These are phyloP conservation scores for Botrytis byssoidea DNA, from an alignment of 2,329 filamentous ascomycete species.

Conservation along the genomic window DNA sequence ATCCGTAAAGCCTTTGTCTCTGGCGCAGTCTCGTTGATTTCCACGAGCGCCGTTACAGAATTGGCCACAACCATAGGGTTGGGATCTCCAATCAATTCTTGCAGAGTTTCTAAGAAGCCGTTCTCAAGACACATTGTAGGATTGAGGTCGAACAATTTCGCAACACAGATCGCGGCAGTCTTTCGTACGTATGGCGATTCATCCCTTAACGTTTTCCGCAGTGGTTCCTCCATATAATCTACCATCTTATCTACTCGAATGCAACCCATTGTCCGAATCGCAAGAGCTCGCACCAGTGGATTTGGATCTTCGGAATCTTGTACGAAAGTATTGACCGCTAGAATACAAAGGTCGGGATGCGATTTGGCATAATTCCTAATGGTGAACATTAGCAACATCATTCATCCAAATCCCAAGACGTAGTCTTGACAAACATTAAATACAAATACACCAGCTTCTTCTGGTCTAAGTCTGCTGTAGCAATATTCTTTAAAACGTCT, in stretches of 20 bases:
- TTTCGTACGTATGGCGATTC: constrained; percentile 98
- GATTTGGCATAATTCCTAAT: constrained; percentile 98
- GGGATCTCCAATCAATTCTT: constrained; percentile 94
- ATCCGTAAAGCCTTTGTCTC: constrained; percentile 86
- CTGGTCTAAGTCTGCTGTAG: constrained; percentile 89
- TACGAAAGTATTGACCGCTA: constrained; percentile 98
- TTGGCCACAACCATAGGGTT: constrained; percentile 99
- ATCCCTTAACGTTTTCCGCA: constrained; percentile 92
- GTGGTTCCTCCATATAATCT: constrained; percentile 98
- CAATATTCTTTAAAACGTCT: constrained; percentile 98
- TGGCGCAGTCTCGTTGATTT: constrained; percentile 86
- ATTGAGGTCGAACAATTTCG: constrained; percentile 95
- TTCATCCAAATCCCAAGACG: not conserved
- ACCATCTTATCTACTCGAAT: constrained; percentile 99
- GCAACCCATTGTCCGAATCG: constrained; percentile 97
- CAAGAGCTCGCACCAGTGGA: constrained; percentile 87
- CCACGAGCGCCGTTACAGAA: constrained; percentile 87
- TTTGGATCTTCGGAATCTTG: constrained; percentile 99
- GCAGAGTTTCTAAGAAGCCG: constrained; percentile 87
- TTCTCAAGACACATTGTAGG: constrained; percentile 92
- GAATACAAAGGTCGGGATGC: constrained; percentile 95
- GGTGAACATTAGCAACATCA: constrained; percentile 22
- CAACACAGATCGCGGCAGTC: constrained; percentile 95
- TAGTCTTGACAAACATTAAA: constrained; percentile 65
- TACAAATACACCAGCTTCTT: constrained; percentile 99